Conservation (phyloP, 768 basidiomycete species). For the Hebeloma cylindrosporum region DNA sequence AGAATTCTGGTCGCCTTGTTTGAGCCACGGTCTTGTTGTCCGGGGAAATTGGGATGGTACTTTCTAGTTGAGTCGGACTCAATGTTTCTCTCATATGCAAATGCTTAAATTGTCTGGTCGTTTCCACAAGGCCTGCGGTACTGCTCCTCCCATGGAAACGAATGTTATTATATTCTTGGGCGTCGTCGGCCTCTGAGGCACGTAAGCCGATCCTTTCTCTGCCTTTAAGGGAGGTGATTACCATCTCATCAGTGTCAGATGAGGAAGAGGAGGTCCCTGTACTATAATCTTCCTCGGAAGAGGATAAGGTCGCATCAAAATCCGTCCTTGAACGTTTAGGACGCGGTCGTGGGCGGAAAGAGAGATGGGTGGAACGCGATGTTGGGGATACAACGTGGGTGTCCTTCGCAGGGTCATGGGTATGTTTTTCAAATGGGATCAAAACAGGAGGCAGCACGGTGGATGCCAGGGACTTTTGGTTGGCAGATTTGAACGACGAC, state of each 20-base stretch:
- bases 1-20: constrained; percentile 48
- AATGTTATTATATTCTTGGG: constrained; percentile 39
- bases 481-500: constrained; percentile 7
- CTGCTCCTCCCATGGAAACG: constrained; percentile 68
- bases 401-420: constrained; percentile 1
- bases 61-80: constrained; percentile 6
- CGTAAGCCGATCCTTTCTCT: constrained; percentile 37
- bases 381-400: constrained; percentile 7
- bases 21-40: constrained; percentile 22
- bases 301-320: constrained; percentile 12
- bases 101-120: constrained; percentile 52
- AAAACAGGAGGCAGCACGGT: constrained; percentile 11
- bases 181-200: constrained; percentile 30
- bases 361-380: constrained; percentile 31
- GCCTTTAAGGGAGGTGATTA: constrained; percentile 33
- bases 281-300: constrained; percentile 25
- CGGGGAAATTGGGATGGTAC: constrained; percentile 13
- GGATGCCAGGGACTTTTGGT: constrained; percentile 7
- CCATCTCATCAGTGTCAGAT: constrained; percentile 36
- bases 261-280: constrained; percentile 22
- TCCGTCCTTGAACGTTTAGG: constrained; percentile 13
- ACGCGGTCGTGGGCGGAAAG: constrained; percentile 25
- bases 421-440: constrained; percentile 16
- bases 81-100: constrained; percentile 44
- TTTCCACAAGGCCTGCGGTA: constrained; percentile 52